Percentiles rank a stretch among this genome's conserved stretches.
Conservation (phyloP, 441 rosid species). For the Gossypium lobatum region DNA sequence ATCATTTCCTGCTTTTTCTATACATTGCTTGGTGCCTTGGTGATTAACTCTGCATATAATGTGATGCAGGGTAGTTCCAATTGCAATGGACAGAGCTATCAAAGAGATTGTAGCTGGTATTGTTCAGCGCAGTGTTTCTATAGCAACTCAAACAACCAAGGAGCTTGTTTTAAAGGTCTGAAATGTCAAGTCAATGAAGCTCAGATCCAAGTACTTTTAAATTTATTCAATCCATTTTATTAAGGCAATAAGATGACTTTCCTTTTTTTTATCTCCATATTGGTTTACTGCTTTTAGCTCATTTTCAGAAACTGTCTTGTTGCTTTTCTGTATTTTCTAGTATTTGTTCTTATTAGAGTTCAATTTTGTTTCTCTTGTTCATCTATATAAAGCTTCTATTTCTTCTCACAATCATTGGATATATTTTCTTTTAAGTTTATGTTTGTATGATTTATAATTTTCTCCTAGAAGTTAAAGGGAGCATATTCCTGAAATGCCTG, state of each 20-base stretch:
- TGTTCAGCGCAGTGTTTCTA: constrained; percentile 97
- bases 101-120: constrained; percentile 88
- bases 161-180: constrained; percentile 95
- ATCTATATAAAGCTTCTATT: background rate
- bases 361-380: background rate
- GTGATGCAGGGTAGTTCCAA: constrained; percentile 72
- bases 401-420: background rate
- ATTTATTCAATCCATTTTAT: background rate
- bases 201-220: background rate
- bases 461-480: background rate
- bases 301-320: background rate
- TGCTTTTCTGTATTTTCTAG: background rate
- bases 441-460: background rate
- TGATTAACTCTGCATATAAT: background rate
- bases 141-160: constrained; percentile 97
- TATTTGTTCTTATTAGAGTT: background rate
- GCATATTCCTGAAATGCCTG: background rate
- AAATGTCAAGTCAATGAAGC: constrained; percentile 12
- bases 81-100: constrained; percentile 94
- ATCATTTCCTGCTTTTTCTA: constrained; percentile 8
- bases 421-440: background rate
- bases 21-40: background rate
- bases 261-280: background rate
- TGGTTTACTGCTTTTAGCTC: background rate
- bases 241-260: background rate